Evolutionary conservation across 75 land plant genomes (phyloP).

Genomic region (Selaginella tamariscina): DNA sequence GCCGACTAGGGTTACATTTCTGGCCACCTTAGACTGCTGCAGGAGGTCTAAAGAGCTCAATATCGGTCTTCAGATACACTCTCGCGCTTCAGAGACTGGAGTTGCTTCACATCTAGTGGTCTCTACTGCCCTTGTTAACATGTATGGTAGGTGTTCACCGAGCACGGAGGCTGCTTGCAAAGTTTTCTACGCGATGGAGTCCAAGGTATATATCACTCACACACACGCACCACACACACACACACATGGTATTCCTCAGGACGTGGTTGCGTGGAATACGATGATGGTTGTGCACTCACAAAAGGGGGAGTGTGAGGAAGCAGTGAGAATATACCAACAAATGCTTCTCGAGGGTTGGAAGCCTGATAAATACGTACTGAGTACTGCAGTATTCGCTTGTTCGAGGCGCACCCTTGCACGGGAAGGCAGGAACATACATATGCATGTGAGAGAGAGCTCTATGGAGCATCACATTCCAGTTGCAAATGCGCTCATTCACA

Average conservation of each 20-base stretch:
- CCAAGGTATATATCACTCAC: too few species aligned
- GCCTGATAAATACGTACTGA: neutral
- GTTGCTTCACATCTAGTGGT: neutral
- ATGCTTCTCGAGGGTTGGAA: neutral
- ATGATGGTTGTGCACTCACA: neutral
- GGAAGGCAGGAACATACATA: neutral
- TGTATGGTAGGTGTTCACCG: neutral
- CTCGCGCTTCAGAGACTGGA: neutral
- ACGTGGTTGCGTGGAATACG: neutral
- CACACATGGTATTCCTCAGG: too few species aligned
- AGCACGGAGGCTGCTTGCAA: neutral
- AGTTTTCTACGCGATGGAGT: neutral
- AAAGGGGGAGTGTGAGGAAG: neutral
- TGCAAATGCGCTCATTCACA: neutral
- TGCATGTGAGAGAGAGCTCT: neutral
- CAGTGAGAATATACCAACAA: neutral
- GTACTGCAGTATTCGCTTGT: neutral
- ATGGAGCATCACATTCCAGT: neutral
- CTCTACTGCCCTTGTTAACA: neutral
- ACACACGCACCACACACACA: too few species aligned
- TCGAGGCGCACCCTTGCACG: neutral
- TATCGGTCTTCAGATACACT: neutral
- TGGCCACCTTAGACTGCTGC: neutral
- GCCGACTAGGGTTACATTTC: neutral
- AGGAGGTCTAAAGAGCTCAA: neutral